These are phyloP conservation scores for Pancytospora epiphaga DNA, from an alignment of 371 early-diverging fungal species.

Conservation along the genomic window DNA sequence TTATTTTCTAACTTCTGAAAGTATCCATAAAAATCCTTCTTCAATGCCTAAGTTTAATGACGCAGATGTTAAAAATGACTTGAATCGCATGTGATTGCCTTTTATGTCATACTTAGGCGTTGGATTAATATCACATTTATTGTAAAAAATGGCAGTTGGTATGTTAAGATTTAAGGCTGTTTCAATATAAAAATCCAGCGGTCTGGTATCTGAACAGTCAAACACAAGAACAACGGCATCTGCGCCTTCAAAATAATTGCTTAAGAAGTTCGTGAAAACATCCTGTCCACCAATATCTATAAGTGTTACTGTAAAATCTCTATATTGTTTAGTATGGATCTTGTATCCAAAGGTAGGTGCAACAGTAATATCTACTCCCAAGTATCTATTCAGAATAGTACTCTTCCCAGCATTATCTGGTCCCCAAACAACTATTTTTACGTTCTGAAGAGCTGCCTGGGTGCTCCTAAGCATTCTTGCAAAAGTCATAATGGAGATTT, in stretches of 20 bases:
- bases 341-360: constrained; percentile 59
- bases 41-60: constrained; percentile 1
- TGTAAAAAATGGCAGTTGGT: constrained; percentile 45
- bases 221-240: constrained; percentile 96
- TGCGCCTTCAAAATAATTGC: constrained; percentile 94
- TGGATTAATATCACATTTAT: constrained; percentile 44
- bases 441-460: constrained; percentile 65
- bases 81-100: too few species aligned
- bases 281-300: constrained; percentile 97
- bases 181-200: constrained; percentile 69
- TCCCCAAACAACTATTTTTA: constrained; percentile 88
- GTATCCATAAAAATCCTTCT: constrained; percentile 34
- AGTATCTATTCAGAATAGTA: constrained; percentile 81
- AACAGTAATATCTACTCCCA: constrained; percentile 45
- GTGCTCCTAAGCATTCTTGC: constrained; percentile 61
- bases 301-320: constrained; percentile 68
- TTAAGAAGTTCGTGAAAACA: constrained; percentile 88
- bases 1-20: neutral
- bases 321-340: constrained; percentile 25
- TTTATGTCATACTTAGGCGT: too few species aligned
- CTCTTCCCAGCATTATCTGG: constrained; percentile 98
- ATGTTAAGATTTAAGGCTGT: constrained; percentile 74
- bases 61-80: neutral
- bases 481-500: too few species aligned
- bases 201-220: constrained; percentile 74